Percentiles rank a stretch among this genome's conserved stretches.
phyloP scores from a whole-genome alignment of 1,284 basidiomycete genomes.

The Hemileia vastatrix region DNA sequence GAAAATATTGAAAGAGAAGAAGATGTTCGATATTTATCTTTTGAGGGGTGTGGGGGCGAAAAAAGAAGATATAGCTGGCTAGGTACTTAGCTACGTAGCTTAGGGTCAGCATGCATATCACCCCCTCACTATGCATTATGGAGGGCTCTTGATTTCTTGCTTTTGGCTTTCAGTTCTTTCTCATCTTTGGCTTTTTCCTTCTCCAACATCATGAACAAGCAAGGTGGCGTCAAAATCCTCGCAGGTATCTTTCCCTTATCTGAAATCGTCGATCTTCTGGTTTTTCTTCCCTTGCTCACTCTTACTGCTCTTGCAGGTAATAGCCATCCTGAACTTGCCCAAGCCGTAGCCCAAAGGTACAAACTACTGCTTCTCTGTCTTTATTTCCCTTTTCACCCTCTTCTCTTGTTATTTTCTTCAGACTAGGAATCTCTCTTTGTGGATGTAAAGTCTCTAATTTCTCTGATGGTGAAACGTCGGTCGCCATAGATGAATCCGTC shows the following conservation, averaged over 20 bases:
- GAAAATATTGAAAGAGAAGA: no score
- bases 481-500: slow-evolving; percentile 63
- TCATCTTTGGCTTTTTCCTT: no score
- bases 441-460: slow-evolving; percentile 89
- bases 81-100: no score
- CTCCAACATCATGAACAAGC: slow-evolving; percentile 11
- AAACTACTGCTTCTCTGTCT: slow-evolving; percentile 48
- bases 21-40: no score
- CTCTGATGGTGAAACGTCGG: slow-evolving; percentile 70
- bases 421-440: slow-evolving; percentile 81
- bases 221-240: slow-evolving; percentile 17
- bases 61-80: no score
- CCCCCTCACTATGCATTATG: no score
- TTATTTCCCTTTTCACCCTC: slow-evolving; percentile 46
- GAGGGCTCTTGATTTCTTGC: no score
- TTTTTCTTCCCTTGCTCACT: background rate
- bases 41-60: no score
- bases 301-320: slow-evolving; percentile 58
- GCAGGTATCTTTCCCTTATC: slow-evolving; percentile 1
- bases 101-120: no score
- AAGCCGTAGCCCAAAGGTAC: slow-evolving; percentile 87
- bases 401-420: slow-evolving; percentile 45
- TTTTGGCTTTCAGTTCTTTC: no score
- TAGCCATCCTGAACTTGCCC: slow-evolving; percentile 93
- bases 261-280: background rate